Evolutionary conservation across 345 rosid species (phyloP), one percentile per base, ranked within the genome.

Genomic region (Cardamine resedifolia): DNA sequence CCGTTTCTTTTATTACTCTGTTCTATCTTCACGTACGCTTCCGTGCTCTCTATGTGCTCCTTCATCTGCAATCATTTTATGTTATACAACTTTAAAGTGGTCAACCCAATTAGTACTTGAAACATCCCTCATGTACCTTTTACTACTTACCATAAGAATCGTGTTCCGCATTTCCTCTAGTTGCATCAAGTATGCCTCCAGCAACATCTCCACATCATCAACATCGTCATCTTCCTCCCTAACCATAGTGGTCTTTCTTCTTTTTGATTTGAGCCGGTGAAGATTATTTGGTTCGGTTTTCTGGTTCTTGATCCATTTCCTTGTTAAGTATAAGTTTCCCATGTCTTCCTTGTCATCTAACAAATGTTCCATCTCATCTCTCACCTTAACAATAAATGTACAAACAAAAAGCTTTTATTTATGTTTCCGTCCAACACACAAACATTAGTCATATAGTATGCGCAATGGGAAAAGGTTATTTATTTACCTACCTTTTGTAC

Each of bases 171-270:
- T 93, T 77, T 91, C 98, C 67, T 88, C 98, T 44, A 90, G 83
- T 82, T 93, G 97, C 90, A 90, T 85, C 64, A 93, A 93, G 75
- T 93, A 93, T 47, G 98, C 93, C 72, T 92, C 96, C 20, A 92
- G 86, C 78, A 92, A 77, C 98, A 88, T 90, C 75, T 93, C 98
- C 70, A 93, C 56, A 70, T 90, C 97, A 73, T 93, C 92, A 30
- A 86, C 97, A 67, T 87, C 92, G n/a, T n/a, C n/a, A 55, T 81
- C 71, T 43, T 82, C 91, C 28, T 80, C 86, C 52, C 83, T 84
- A 62, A 83, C 69, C 61, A 85, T 41, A 80, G 90, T 90, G 18
- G 72, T 81, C 31, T 95, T 89, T 71, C 96, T 89, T 71, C 85
- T 79, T 59, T 58, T 79, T 63, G 96, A 86, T 75, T 82, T 62